These are phyloP conservation scores for Epichloe sibirici DNA, from an alignment of 2,329 filamentous ascomycete genomes.

Conservation along the genomic window DNA sequence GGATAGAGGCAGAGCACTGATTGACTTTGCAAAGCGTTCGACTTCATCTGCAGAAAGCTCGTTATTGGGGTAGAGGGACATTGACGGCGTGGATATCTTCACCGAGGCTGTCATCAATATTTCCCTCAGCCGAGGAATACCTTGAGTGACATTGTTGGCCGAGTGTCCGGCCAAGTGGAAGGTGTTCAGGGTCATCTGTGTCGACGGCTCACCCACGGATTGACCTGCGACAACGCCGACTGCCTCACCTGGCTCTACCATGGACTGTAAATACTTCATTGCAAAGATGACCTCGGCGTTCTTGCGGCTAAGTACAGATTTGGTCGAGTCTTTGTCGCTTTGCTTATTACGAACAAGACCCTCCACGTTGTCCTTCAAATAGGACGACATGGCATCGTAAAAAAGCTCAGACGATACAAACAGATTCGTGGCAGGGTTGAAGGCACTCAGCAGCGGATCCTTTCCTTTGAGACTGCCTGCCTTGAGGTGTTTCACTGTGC, in stretches of 20 bases:
- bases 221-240: constrained; percentile 95
- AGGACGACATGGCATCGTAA: constrained; percentile 58
- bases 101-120: constrained; percentile 95
- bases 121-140: constrained; percentile 93
- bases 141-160: constrained; percentile 94
- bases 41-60: constrained; percentile 57
- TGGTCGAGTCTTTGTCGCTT: constrained; percentile 19
- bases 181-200: constrained; percentile 98
- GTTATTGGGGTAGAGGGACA: constrained; percentile 69
- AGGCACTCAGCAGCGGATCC: constrained; percentile 64
- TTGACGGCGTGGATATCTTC: constrained; percentile 78
- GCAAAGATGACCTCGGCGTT: constrained; percentile 75
- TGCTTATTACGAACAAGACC: constrained; percentile 37
- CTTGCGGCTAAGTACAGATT: constrained; percentile 46
- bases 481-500: constrained; percentile 60
- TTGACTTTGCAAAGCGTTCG: constrained; percentile 79
- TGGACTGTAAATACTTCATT: constrained; percentile 82
- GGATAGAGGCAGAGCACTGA: constrained; percentile 73
- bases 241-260: constrained; percentile 90
- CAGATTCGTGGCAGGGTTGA: constrained; percentile 63
- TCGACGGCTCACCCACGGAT: constrained; percentile 92
- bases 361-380: constrained; percentile 65
- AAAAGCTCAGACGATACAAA: constrained; percentile 88
- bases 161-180: constrained; percentile 99
- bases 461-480: constrained; percentile 42